A percentile compares a stretch with the other conserved stretches of the same genome.
Evolutionary conservation across 1,139 yeast genomes (phyloP).

Genomic region (Candida sanyaensis): DNA sequence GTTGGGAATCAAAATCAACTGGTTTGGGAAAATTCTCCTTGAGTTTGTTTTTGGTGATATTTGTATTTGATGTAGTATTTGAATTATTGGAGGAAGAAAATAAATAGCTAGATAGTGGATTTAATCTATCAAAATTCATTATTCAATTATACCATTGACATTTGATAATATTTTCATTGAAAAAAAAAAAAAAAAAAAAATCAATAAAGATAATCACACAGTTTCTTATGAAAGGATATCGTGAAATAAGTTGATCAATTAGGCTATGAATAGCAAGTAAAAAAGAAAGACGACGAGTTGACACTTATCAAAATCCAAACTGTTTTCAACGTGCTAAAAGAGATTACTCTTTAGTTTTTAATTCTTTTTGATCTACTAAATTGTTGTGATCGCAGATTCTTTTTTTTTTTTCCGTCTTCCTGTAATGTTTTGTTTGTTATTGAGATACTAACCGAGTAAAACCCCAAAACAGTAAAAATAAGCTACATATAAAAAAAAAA

Average conservation of each 20-base stretch:
- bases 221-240: too few relatives aligned
- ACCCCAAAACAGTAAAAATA: not conserved
- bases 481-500: not conserved
- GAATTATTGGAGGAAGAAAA: slow-evolving; percentile 1
- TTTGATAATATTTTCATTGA: not conserved
- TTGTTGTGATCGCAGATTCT: not conserved
- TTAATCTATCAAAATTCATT: slow-evolving; percentile 37
- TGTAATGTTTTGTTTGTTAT: not conserved
- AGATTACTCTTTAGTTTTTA: too few relatives aligned
- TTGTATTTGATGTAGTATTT: not conserved
- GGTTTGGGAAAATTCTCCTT: not conserved
- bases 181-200: not conserved
- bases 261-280: too few relatives aligned
- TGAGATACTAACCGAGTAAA: not conserved
- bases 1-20: not conserved
- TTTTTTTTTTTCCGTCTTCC: not conserved
- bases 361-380: too few relatives aligned
- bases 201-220: not conserved
- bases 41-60: not conserved
- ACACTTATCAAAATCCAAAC: too few relatives aligned
- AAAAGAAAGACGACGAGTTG: too few relatives aligned
- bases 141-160: not conserved
- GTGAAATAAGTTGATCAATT: too few relatives aligned
- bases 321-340: too few relatives aligned
- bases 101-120: slow-evolving; percentile 22